Conservation (phyloP, 371 early-diverging fungal genomes). For the Syncephalastrum contaminatum region DNA sequence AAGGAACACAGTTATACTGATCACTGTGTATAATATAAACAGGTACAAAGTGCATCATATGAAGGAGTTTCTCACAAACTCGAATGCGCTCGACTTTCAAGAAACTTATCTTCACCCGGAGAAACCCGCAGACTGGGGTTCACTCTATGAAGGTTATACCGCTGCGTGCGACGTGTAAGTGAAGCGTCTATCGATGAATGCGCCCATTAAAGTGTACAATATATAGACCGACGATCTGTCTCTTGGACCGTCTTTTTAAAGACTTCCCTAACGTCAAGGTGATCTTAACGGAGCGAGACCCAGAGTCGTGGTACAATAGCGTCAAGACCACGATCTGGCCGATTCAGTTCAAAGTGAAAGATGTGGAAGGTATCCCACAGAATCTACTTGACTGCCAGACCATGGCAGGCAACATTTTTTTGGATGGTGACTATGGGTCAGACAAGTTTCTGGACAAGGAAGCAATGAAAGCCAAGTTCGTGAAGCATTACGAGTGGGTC, state of each 20-base stretch:
- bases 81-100: slow-evolving; percentile 4
- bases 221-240: slow-evolving; percentile 26
- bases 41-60: slow-evolving; percentile 20
- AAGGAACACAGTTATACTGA: background rate
- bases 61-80: slow-evolving; percentile 2
- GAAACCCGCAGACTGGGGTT: slow-evolving; percentile 4
- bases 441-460: slow-evolving; percentile 18
- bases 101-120: slow-evolving; percentile 9
- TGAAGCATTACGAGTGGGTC: slow-evolving; percentile 33
- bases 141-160: slow-evolving; percentile 10
- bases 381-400: no score
- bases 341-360: no score
- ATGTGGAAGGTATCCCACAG: no score
- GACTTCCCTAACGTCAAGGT: slow-evolving; percentile 40
- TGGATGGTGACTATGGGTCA: no score
- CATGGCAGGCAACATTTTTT: no score
- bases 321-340: slow-evolving; percentile 23
- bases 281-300: slow-evolving; percentile 25
- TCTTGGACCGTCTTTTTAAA: slow-evolving; percentile 11
- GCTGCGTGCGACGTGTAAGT: slow-evolving; percentile 14
- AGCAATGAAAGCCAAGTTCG: slow-evolving; percentile 14
- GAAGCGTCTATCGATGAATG: background rate
- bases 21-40: background rate
- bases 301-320: slow-evolving; percentile 36
- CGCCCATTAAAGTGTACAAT: no score